Conservation (phyloP, 2,329 filamentous ascomycete species). For the Trichoderma harzianum region DNA sequence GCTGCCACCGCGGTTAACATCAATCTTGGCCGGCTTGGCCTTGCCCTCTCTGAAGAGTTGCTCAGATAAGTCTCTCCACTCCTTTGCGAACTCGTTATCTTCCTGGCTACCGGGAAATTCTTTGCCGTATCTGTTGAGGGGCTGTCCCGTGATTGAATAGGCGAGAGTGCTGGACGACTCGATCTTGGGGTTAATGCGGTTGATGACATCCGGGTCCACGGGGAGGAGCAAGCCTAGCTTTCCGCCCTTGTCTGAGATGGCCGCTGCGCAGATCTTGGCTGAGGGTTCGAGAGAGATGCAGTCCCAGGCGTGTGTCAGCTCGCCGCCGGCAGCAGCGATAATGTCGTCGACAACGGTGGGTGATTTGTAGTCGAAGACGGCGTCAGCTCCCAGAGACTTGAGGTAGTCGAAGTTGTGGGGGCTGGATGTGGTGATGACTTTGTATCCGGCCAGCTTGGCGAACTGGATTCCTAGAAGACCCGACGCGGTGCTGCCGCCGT, state of each 20-base stretch:
- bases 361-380: constrained; percentile 44
- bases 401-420: constrained; percentile 37
- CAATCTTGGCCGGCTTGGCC: constrained; percentile 35
- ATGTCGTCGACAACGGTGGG: constrained; percentile 26
- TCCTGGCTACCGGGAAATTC: constrained; percentile 25
- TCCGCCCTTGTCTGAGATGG: constrained; percentile 29
- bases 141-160: constrained; percentile 40
- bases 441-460: constrained; percentile 40
- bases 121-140: constrained; percentile 26
- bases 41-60: constrained; percentile 36
- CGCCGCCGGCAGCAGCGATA: constrained; percentile 21
- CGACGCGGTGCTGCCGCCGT: constrained; percentile 52
- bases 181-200: constrained; percentile 26
- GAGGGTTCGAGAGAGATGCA: not conserved
- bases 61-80: constrained; percentile 35
- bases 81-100: constrained; percentile 36
- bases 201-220: constrained; percentile 29
- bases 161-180: constrained; percentile 35
- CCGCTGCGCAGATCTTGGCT: constrained; percentile 31
- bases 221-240: constrained; percentile 41
- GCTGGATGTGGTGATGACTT: constrained; percentile 39
- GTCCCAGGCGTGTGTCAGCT: constrained; percentile 14
- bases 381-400: constrained; percentile 42
- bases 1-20: constrained; percentile 25
- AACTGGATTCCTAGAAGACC: constrained; percentile 49